phyloP scores from a whole-genome alignment of 371 early-diverging fungal genomes.

The Dinochytrium kinnereticum region DNA sequence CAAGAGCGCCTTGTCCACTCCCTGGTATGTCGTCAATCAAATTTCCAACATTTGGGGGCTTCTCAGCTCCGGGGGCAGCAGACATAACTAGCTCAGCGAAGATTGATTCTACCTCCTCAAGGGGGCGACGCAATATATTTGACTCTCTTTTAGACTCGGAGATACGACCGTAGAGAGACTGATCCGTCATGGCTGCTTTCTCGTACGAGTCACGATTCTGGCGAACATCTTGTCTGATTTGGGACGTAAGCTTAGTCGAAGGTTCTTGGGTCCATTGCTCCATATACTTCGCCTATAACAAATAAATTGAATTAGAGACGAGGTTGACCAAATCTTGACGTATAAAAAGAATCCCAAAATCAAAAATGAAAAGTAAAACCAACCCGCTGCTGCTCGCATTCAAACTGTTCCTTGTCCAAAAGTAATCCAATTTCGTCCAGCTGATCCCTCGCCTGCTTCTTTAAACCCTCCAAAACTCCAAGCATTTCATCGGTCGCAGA shows the following conservation, averaged over 20 bases:
- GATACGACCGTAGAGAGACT: constrained; percentile 64
- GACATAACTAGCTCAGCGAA: constrained; percentile 64
- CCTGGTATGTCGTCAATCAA: constrained; percentile 56
- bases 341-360: not conserved
- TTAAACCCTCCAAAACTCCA: constrained; percentile 63
- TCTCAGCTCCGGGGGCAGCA: constrained; percentile 30
- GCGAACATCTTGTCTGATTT: constrained; percentile 77
- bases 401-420: constrained; percentile 86
- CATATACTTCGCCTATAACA: constrained; percentile 66
- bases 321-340: not conserved
- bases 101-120: constrained; percentile 64
- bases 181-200: constrained; percentile 76
- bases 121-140: constrained; percentile 62
- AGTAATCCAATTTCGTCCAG: constrained; percentile 68
- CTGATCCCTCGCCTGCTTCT: constrained; percentile 60
- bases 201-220: constrained; percentile 82
- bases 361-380: constrained; percentile 29
- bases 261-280: constrained; percentile 87
- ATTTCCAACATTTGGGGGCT: constrained; percentile 37
- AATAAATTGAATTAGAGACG: not conserved
- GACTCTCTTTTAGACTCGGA: constrained; percentile 59
- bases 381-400: constrained; percentile 78
- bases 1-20: constrained; percentile 55
- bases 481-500: constrained; percentile 60
- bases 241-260: constrained; percentile 71